phyloP scores from a whole-genome alignment of 495 filamentous ascomycete species.

The Aspergillus conjunctus region DNA sequence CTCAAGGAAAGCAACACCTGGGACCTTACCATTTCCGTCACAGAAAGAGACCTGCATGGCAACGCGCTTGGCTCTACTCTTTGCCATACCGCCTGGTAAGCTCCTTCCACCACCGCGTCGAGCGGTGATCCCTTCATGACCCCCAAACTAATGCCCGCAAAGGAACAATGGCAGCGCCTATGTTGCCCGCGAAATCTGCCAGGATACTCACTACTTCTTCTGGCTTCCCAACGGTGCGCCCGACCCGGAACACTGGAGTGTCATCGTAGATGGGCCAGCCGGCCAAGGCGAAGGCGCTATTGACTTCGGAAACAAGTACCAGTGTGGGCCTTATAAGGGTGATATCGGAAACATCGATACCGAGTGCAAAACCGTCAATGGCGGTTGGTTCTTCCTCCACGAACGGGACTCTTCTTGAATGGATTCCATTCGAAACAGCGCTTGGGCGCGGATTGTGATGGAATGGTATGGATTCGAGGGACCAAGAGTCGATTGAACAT shows the following conservation, averaged over 20 bases:
- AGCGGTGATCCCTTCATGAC: neutral
- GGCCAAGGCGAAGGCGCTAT: constrained; percentile 7
- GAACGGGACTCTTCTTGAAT: neutral
- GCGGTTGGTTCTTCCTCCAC: constrained; percentile 8
- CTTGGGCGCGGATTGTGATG: too few species aligned
- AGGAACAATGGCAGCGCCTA: constrained; percentile 12
- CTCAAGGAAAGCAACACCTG: constrained; percentile 17
- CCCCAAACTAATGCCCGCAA: neutral
- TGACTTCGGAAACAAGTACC: constrained; percentile 5
- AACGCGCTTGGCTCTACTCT: neutral
- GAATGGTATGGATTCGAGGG: too few species aligned
- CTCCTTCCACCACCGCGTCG: neutral
- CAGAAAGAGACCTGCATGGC: neutral
- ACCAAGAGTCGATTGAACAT: too few species aligned
- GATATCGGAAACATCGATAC: constrained; percentile 8
- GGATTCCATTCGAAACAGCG: too few species aligned
- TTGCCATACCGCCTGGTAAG: constrained; percentile 14
- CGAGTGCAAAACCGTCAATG: constrained; percentile 11
- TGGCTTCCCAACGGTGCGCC: constrained; percentile 11
- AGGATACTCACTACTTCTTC: constrained; percentile 10
- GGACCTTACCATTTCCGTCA: constrained; percentile 10
- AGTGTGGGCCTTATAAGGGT: constrained; percentile 8
- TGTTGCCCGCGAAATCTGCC: constrained; percentile 12
- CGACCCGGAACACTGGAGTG: constrained; percentile 2
- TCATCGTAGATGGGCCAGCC: constrained; percentile 5